Evolutionary conservation across 2,329 filamentous ascomycete genomes (phyloP).

Genomic region (Lasiodiplodia sp.): DNA sequence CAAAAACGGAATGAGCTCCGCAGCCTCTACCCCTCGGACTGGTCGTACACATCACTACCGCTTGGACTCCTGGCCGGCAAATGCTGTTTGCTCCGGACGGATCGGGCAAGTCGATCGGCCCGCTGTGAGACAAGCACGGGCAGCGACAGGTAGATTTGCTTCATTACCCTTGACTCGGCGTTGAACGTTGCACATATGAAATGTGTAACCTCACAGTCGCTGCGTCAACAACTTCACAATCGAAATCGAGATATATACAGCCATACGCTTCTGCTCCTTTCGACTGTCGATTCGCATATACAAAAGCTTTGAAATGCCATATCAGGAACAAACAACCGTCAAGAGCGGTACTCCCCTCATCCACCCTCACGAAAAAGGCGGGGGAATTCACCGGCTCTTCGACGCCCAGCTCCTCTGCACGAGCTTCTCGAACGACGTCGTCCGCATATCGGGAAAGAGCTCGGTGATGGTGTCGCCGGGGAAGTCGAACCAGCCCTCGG

Average conservation of each 20-base stretch:
- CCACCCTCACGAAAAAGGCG: neutral
- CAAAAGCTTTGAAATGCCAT: no score
- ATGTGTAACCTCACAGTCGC: no score
- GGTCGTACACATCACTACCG: neutral
- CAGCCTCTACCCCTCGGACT: neutral
- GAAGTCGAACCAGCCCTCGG: constrained; percentile 12
- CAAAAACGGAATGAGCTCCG: neutral
- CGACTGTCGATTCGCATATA: neutral
- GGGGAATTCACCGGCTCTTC: neutral
- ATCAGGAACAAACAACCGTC: no score
- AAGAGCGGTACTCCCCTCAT: neutral
- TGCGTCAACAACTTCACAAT: no score
- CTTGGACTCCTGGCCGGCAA: neutral
- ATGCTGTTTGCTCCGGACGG: neutral
- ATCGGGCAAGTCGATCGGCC: neutral
- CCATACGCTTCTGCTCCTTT: neutral
- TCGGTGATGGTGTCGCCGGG: neutral
- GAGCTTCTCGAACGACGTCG: neutral
- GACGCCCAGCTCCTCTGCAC: constrained; percentile 1
- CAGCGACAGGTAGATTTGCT: neutral
- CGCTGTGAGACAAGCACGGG: neutral
- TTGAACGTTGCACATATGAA: no score
- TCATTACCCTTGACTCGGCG: neutral
- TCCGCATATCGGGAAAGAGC: neutral
- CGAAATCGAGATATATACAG: neutral